These are phyloP conservation scores for Bruguiera parviflora DNA, from an alignment of 345 rosid genomes.

Conservation along the genomic window DNA sequence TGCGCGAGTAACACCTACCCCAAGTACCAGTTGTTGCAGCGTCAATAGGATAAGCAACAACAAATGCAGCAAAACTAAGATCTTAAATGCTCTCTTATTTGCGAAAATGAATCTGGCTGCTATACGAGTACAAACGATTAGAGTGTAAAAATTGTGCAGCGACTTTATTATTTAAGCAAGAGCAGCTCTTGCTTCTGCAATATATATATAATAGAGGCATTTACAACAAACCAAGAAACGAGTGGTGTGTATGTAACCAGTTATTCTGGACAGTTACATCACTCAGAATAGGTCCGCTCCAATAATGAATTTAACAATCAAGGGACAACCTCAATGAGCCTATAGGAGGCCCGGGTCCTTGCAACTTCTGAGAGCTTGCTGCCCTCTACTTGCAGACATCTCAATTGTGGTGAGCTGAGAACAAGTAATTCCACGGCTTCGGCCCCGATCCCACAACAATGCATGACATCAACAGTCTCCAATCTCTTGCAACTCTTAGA, in stretches of 20 bases:
- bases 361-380: conserved; percentile 50
- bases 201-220: conserved; percentile 9
- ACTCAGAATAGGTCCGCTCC: no score
- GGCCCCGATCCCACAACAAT: conserved; percentile 43
- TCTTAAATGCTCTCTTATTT: background rate
- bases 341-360: conserved; percentile 36
- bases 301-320: conserved; percentile 15
- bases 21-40: conserved; percentile 1
- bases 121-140: no score
- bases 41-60: conserved; percentile 11
- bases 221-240: conserved; percentile 14
- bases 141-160: no score
- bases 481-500: conserved; percentile 51
- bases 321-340: conserved; percentile 41
- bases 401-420: conserved; percentile 42
- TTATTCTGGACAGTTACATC: background rate
- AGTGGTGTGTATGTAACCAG: background rate
- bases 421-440: conserved; percentile 52
- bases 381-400: conserved; percentile 54
- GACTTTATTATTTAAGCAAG: no score
- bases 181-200: background rate
- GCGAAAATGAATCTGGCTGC: background rate
- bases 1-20: conserved; percentile 13
- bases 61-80: background rate
- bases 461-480: conserved; percentile 45